Conservation (phyloP, 805 yeast species). For the Pichia manshurica region DNA sequence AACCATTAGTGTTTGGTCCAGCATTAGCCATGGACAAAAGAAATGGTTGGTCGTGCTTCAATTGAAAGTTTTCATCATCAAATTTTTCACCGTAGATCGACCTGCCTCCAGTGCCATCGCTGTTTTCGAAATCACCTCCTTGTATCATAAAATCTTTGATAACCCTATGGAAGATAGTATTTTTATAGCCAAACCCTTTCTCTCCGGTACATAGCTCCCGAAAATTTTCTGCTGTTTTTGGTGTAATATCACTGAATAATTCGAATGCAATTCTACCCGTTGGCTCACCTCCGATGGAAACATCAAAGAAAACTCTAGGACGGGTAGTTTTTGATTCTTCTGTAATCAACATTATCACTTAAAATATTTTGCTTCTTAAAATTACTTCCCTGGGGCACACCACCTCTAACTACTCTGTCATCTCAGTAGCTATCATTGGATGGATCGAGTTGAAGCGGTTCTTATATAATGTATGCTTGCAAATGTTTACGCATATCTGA, state of each 20-base stretch:
- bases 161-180: conserved; percentile 88
- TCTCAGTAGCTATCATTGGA: neutral
- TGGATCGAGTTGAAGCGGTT: neutral
- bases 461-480: neutral
- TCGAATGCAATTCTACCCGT: conserved; percentile 79
- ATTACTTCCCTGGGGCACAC: no score
- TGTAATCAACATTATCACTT: conserved; percentile 6
- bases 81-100: conserved; percentile 80
- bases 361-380: neutral
- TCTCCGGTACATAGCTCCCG: conserved; percentile 87
- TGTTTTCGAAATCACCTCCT: conserved; percentile 86
- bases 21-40: conserved; percentile 95
- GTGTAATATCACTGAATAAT: conserved; percentile 54
- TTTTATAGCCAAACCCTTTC: conserved; percentile 59
- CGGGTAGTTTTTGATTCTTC: conserved; percentile 15
- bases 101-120: conserved; percentile 75
- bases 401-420: no score
- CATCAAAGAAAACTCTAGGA: conserved; percentile 69
- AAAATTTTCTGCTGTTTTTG: conserved; percentile 87
- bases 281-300: conserved; percentile 62
- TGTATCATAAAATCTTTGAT: conserved; percentile 88
- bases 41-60: conserved; percentile 78
- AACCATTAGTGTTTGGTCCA: conserved; percentile 93
- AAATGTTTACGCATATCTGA: no score
- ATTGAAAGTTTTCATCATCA: conserved; percentile 82